Base-by-base conservation (phyloP, 1,139 yeast species). In the Oligophagozyma castellii region DNA sequence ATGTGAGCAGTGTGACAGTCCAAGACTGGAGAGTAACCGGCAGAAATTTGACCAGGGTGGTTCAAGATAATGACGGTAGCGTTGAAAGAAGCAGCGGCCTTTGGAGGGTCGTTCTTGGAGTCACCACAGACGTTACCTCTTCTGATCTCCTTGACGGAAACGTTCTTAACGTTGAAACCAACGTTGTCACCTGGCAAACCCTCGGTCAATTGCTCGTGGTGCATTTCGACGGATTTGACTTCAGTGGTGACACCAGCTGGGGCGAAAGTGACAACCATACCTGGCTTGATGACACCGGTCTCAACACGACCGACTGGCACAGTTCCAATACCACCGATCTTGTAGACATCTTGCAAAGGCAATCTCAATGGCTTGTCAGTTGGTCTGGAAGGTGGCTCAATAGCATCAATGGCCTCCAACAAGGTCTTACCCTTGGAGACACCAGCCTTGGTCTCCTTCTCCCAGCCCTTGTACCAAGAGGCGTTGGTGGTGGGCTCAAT, bases 101-200 rank as follows among this genome's bases (percentile, higher is more conserved):
- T 64, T 59, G 93, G 92, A 61, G 93, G 92, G 60, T 79, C 93
- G 75, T 77, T 75, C 80, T 79, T 79, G 65, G 92, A 73, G 79
- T 79, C 93, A 76, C 92, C 92, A 67, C 80, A 70, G 55, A 78
- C 93, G 81, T 79, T 78, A 71, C 93, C 93, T 73, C 93, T 80
- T 69, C 89, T 78, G 61, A 78, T 78, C 60, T 78, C 93, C 78
- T 78, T 78, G 53, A 79, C 89, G 65, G 92, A 79, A 59, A 78
- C 92, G 70, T 78, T 78, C 84, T 78, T 79, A 63, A 78, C 86
- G 77, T 78, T 78, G 89, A 78, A 79, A 60, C 93, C 92, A 58
- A 78, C 92, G 61, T 79, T 79, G 81, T 79, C 92, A 77, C 92
- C 92, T 70, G 92, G 92, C 40, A 72, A 59, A 76, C 89, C 92